Conservation (phyloP, 495 filamentous ascomycete genomes). For the Penicillium fimorum region DNA sequence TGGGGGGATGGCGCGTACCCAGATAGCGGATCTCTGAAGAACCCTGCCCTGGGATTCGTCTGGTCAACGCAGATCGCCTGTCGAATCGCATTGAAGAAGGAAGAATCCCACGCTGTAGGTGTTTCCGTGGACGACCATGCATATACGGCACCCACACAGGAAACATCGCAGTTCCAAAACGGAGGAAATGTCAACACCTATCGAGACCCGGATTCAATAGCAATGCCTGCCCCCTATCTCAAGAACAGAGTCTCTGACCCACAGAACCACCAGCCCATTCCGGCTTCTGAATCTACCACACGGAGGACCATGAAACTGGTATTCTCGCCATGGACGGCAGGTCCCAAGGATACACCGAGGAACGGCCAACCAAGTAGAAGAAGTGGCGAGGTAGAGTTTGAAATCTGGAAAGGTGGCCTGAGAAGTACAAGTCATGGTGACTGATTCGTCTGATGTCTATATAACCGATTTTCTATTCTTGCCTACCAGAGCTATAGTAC, state of each 20-base stretch:
- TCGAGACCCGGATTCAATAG: constrained; percentile 2
- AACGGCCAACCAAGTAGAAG: constrained; percentile 1
- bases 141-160: constrained; percentile 10
- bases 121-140: constrained; percentile 1
- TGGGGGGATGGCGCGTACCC: constrained; percentile 65
- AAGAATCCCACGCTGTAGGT: constrained; percentile 20
- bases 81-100: constrained; percentile 75
- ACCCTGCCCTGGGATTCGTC: constrained; percentile 78
- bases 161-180: neutral
- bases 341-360: constrained; percentile 4
- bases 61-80: constrained; percentile 87
- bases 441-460: constrained; percentile 3
- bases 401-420: constrained; percentile 52
- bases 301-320: constrained; percentile 74
- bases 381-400: constrained; percentile 45
- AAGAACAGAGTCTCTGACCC: neutral
- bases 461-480: neutral
- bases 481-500: neutral
- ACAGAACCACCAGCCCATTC: neutral
- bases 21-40: constrained; percentile 56
- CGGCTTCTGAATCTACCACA: constrained; percentile 26
- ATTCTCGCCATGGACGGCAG: constrained; percentile 66
- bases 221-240: constrained; percentile 5
- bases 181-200: neutral
- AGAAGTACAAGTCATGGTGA: constrained; percentile 18